Evolutionary conservation across 495 filamentous ascomycete species (phyloP), one percentile per base, ranked within the genome.

Genomic region (Penicillium verhagenii): DNA sequence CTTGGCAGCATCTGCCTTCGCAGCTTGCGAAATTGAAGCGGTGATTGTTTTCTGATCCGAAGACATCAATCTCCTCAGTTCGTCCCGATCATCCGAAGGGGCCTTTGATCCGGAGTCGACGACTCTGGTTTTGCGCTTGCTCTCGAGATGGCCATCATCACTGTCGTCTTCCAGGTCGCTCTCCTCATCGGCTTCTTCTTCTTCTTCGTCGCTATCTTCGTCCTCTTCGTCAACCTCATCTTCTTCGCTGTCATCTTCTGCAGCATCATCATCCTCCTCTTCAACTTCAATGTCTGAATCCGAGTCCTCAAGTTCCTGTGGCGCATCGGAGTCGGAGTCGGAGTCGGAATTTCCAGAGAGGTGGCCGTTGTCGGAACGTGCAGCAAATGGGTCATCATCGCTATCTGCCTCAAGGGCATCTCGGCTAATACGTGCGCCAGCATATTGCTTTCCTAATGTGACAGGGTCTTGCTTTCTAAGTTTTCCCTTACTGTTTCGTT

Each of bases 1-100:
- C 75, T 97, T 97, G 10, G 83, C 81, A 2, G 87, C 81, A 69
- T 98, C 94, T 43, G 81, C 82, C 65, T 87, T 84, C 35, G 86
- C 88, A 8, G 89, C 86, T 63, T 87, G 77, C 2, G 87, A 85
- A 46, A 94, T 83, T 37, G 82, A 84, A 1, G 82, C 79, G 7
- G 87, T 78, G 47, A 92, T 83, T 16, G 71, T 79, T 64, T 85
- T 87, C 58, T 89, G 84, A 55, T 89, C 88, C 26, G 88, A 79
- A 40, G 77, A 79, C 80, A 94, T 87, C 53, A 91, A 77, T 57
- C 80, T 79, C 16, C 83, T 81, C 20, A 92, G 67, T 60, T 87
- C 81, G 26, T 79, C 78, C 38, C 85, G 79, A 52, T 81, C 71
- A 21, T 61, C 56, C 14, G 54, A 31, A 18, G 11, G 8, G 37